Evolutionary conservation across 176 grass and related monocot genomes (phyloP), one percentile per base, ranked within the genome.

Genomic region (Raddia distichophylla): DNA sequence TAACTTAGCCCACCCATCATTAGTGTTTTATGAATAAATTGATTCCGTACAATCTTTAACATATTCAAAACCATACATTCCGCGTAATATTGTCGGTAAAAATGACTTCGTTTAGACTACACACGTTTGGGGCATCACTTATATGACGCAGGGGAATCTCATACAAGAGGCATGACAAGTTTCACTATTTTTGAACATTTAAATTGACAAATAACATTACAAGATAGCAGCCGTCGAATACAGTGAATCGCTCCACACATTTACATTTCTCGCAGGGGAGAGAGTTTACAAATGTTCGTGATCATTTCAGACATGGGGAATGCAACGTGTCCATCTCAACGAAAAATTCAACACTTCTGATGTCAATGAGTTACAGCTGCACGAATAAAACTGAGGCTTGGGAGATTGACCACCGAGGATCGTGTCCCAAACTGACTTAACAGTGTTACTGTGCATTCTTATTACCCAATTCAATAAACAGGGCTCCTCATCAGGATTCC

Each of bases 381-480:
- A 71, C 1, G n/a, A 66, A 64, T 69, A 85, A n/a, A 69, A 10
- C 54, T 4, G 71, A 71, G 49, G 63, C 12, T 51, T 74, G 62
- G 12, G 20, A 37, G 73, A 64, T 56, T 47, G 58, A 78, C 69
- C 46, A 32, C 46, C 2, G 34, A 60, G 12, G 45, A 62, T 5
- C 52, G 54, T 58, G 15, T 74, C 51, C 74, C 51, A 70, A 83
- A 83, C 74, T 61, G 27, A 69, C 79, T 56, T 79, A 54, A 34
- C 52, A 55, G 53, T 74, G 60, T 54, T 11, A 22, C 8, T 53
- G 44, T 48, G 45, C 22, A 78, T 60, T 69, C 67, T 90, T 86
- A 86, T 90, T 90, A 61, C 74, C 82, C 79, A 73, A 76, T 72
- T 69, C 22, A 32, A 81, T 50, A 71, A 86, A 78, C 10, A 78